These are phyloP conservation scores for Talaromyces funiculosus DNA, from an alignment of 2,329 filamentous ascomycete genomes.

Conservation along the genomic window DNA sequence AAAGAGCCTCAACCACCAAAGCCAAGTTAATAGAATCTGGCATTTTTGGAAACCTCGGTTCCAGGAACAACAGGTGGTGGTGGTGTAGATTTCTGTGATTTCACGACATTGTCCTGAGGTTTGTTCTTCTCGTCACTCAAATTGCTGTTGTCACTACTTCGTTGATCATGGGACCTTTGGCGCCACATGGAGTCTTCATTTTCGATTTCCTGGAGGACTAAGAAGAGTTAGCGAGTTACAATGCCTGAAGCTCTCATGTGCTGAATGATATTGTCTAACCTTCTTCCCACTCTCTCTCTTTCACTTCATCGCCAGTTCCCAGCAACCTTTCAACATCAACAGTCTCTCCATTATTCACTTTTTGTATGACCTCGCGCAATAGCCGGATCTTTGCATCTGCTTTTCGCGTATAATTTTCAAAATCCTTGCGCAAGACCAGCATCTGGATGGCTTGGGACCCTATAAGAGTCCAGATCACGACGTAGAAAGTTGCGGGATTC, in stretches of 20 bases:
- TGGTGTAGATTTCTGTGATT: neutral
- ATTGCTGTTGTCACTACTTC: neutral
- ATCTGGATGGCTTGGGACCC: constrained; percentile 95
- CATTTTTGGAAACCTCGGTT: neutral
- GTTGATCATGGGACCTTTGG: constrained; percentile 19
- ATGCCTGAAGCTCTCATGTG: neutral
- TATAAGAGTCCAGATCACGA: constrained; percentile 76
- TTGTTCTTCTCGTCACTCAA: neutral
- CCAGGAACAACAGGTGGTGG: neutral
- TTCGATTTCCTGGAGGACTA: constrained; percentile 37
- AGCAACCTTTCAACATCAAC: constrained; percentile 80
- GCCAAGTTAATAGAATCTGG: constrained; percentile 3
- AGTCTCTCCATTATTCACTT: constrained; percentile 46
- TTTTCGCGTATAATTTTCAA: constrained; percentile 64
- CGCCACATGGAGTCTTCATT: constrained; percentile 37
- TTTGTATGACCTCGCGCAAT: constrained; percentile 59
- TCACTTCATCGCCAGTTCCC: constrained; percentile 68
- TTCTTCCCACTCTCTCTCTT: constrained; percentile 84
- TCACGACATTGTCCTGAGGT: neutral
- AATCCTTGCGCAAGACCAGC: constrained; percentile 72
- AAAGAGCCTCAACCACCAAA: neutral
- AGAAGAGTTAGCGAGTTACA: neutral
- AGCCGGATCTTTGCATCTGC: constrained; percentile 73
- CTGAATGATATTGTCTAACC: constrained; percentile 42
- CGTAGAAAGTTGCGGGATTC: constrained; percentile 79